Conservation (phyloP, 192 early-diverging fungal genomes). For the Backusella australiensis region DNA sequence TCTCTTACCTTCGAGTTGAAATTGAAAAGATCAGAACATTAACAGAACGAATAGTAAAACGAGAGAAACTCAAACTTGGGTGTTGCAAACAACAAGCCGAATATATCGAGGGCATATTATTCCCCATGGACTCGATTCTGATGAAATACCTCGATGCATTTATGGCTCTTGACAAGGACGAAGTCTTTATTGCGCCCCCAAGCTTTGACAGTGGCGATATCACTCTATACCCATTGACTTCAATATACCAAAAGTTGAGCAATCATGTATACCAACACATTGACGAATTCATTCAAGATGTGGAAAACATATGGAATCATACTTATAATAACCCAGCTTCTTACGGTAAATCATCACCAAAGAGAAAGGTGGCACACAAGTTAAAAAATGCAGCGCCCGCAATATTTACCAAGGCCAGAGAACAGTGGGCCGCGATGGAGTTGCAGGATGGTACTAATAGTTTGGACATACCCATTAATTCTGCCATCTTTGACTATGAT, state of each 20-base stretch:
- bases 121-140: conserved; percentile 69
- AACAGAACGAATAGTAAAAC: conserved; percentile 69
- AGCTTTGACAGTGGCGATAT: not conserved
- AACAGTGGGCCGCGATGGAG: conserved; percentile 29
- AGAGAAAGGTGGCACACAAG: conserved; percentile 58
- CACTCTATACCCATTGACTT: not conserved
- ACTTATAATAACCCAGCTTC: conserved; percentile 65
- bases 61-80: conserved; percentile 68
- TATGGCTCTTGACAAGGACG: conserved; percentile 32
- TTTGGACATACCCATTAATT: conserved; percentile 41
- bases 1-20: conserved; percentile 67
- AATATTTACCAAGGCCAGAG: conserved; percentile 44
- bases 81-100: conserved; percentile 52
- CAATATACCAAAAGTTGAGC: conserved; percentile 18
- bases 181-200: not conserved
- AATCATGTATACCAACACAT: conserved; percentile 52
- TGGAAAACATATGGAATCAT: conserved; percentile 69
- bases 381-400: conserved; percentile 41
- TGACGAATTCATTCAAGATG: conserved; percentile 55
- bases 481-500: conserved; percentile 49
- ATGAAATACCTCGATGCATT: conserved; percentile 64
- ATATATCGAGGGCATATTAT: conserved; percentile 64
- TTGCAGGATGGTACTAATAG: not conserved
- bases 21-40: conserved; percentile 86
- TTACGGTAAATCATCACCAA: conserved; percentile 55